These are phyloP conservation scores for Zangia roseola DNA, from an alignment of 768 basidiomycete genomes.

Conservation along the genomic window DNA sequence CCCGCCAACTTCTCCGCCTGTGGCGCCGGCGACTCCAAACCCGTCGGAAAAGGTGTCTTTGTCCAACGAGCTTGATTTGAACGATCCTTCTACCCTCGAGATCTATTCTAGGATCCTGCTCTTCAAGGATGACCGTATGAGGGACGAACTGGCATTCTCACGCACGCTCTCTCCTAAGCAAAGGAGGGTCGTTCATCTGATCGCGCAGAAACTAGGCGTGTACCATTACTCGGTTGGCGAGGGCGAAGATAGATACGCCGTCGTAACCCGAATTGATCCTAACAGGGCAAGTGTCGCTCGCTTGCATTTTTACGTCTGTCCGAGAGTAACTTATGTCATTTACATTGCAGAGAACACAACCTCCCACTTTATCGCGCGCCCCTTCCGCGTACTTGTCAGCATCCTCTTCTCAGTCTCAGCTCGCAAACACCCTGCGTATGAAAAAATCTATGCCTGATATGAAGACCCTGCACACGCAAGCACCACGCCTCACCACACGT, in stretches of 20 bases:
- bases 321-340: constrained; percentile 14
- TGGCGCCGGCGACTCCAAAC: constrained; percentile 58
- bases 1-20: constrained; percentile 49
- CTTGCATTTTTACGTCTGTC: constrained; percentile 14
- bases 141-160: constrained; percentile 97
- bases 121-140: constrained; percentile 97
- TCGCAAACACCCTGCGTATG: constrained; percentile 62
- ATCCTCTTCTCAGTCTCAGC: constrained; percentile 42
- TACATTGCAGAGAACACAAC: constrained; percentile 41
- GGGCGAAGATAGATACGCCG: constrained; percentile 90
- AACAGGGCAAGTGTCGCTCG: constrained; percentile 57
- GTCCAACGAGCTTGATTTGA: constrained; percentile 83
- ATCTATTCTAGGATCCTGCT: constrained; percentile 95
- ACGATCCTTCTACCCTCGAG: constrained; percentile 93
- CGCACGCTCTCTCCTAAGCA: constrained; percentile 81
- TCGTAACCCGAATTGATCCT: constrained; percentile 89
- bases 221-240: constrained; percentile 93
- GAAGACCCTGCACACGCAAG: constrained; percentile 79
- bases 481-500: constrained; percentile 75
- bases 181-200: constrained; percentile 88
- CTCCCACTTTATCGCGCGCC: constrained; percentile 67
- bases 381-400: constrained; percentile 78
- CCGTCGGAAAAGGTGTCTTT: constrained; percentile 60
- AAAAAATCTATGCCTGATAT: constrained; percentile 99
- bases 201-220: constrained; percentile 94